Conservation (phyloP, 2,329 filamentous ascomycete genomes). For the Talaromyces marneffei region DNA sequence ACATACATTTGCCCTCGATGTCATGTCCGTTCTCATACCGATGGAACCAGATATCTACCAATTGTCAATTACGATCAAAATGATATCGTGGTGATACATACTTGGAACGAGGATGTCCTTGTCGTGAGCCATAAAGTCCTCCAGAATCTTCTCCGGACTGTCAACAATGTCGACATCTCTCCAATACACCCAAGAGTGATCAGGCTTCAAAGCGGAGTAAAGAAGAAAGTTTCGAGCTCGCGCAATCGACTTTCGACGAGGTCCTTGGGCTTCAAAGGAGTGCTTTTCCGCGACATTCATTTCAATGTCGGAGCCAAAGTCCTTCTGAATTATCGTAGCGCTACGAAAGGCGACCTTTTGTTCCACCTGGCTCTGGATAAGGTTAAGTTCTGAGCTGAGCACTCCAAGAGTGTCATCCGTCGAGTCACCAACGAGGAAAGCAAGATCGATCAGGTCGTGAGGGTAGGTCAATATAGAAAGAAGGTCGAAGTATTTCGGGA, state of each 20-base stretch:
- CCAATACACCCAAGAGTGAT: slow-evolving; percentile 99
- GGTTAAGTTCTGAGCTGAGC: slow-evolving; percentile 75
- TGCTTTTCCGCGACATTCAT: slow-evolving; percentile 81
- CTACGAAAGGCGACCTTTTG: slow-evolving; percentile 81
- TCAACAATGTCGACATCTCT: slow-evolving; percentile 94
- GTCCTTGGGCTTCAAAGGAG: slow-evolving; percentile 78
- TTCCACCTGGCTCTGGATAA: slow-evolving; percentile 69
- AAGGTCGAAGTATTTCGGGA: slow-evolving; percentile 90
- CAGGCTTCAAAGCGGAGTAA: slow-evolving; percentile 73
- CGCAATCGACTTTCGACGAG: slow-evolving; percentile 83
- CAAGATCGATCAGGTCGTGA: slow-evolving; percentile 89
- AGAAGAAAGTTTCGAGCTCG: slow-evolving; percentile 89
- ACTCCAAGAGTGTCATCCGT: slow-evolving; percentile 87
- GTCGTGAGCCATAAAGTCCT: slow-evolving; percentile 93
- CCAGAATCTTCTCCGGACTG: slow-evolving; percentile 77
- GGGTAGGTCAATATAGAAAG: slow-evolving; percentile 86
- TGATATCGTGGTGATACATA: slow-evolving; percentile 47
- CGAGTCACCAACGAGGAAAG: slow-evolving; percentile 88
- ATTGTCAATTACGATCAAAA: slow-evolving; percentile 16
- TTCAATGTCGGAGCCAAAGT: slow-evolving; percentile 71
- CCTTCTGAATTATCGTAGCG: slow-evolving; percentile 79
- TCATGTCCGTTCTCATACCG: slow-evolving; percentile 73
- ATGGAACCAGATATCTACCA: slow-evolving; percentile 91
- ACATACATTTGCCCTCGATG: slow-evolving; percentile 88
- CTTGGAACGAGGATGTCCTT: slow-evolving; percentile 90